Evolutionary conservation across 1,139 yeast species (phyloP).

Genomic region (Scheffersomyces lignicola): DNA sequence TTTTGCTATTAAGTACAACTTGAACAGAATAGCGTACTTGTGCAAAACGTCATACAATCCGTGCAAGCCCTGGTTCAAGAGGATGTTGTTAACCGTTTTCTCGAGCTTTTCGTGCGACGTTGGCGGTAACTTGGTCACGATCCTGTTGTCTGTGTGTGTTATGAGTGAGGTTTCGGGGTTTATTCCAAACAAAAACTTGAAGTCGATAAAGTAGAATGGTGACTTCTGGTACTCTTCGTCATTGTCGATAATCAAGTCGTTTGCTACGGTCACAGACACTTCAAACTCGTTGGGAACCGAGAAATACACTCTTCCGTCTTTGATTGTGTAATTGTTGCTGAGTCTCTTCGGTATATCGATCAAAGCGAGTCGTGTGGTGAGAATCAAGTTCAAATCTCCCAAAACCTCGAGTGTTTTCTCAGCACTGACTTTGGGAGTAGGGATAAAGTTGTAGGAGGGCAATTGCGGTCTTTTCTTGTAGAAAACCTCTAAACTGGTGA

Average conservation of each 20-base stretch:
- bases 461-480: constrained; percentile 75
- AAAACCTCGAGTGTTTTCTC: constrained; percentile 62
- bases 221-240: constrained; percentile 42
- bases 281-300: constrained; percentile 61
- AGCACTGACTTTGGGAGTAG: constrained; percentile 52
- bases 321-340: constrained; percentile 55
- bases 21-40: constrained; percentile 70
- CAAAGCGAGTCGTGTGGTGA: constrained; percentile 75
- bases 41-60: constrained; percentile 71
- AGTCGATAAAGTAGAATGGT: constrained; percentile 77
- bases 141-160: constrained; percentile 27
- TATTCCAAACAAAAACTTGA: constrained; percentile 59
- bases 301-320: constrained; percentile 76
- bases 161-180: constrained; percentile 36
- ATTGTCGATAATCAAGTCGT: constrained; percentile 48
- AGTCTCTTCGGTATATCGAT: constrained; percentile 64
- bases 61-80: constrained; percentile 51
- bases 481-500: constrained; percentile 83
- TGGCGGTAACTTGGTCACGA: constrained; percentile 33
- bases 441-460: constrained; percentile 62
- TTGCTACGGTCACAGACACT: constrained; percentile 22
- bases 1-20: constrained; percentile 65
- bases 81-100: constrained; percentile 53
- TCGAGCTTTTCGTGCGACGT: constrained; percentile 50
- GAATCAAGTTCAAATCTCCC: constrained; percentile 66